Conservation (phyloP, 169 alveolate genomes). For the Pseudocohnilembus persalinus region DNA sequence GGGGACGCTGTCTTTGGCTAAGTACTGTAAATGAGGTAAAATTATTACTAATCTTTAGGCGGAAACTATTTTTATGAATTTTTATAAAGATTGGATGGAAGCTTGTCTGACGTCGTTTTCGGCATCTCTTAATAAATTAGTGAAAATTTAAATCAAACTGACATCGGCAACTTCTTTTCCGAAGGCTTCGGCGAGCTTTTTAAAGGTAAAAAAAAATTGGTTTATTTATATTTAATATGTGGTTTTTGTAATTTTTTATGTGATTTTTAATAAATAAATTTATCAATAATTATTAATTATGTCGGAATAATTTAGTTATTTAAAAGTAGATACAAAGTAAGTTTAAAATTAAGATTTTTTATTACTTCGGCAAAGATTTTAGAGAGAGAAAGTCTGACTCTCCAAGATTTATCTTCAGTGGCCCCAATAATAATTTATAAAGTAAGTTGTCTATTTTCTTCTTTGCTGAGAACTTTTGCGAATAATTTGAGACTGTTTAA, state of each 20-base stretch:
- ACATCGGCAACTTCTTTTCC: constrained; percentile 77
- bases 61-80: constrained; percentile 55
- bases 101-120: constrained; percentile 79
- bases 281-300: constrained; percentile 52
- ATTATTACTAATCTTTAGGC: constrained; percentile 64
- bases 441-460: constrained; percentile 66
- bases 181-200: constrained; percentile 70
- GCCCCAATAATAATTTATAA: constrained; percentile 67
- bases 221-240: constrained; percentile 64
- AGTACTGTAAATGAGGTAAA: constrained; percentile 55
- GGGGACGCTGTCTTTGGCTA: constrained; percentile 60
- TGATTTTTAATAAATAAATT: constrained; percentile 46
- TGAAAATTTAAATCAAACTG: constrained; percentile 63
- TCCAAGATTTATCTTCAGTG: constrained; percentile 86
- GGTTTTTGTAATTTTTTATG: constrained; percentile 49
- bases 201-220: constrained; percentile 45
- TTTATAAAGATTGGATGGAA: constrained; percentile 59
- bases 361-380: constrained; percentile 64
- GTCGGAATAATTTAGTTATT: constrained; percentile 53
- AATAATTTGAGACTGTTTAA: constrained; percentile 62
- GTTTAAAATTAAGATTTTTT: not conserved
- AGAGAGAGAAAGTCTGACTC: constrained; percentile 74
- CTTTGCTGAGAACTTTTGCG: constrained; percentile 63
- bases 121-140: constrained; percentile 64
- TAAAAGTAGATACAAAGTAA: constrained; percentile 27